Base-by-base conservation (phyloP, 1,284 basidiomycete species). In the Pseudozyma hubeiensis region DNA sequence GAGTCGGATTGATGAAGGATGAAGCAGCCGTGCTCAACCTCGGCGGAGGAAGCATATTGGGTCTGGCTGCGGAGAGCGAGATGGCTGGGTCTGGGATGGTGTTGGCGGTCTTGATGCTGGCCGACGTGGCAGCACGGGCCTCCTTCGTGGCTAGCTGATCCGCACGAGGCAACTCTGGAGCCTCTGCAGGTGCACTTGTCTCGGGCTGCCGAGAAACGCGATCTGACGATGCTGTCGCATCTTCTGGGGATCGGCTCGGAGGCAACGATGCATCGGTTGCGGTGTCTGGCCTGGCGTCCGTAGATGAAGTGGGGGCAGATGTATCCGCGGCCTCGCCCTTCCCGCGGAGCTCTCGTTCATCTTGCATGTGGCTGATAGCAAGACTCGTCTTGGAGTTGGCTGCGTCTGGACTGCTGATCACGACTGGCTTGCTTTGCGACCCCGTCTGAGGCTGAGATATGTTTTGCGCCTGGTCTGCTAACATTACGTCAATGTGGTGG, bases 81-180 rank as follows among this genome's bases (percentile, higher is more conserved):
- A 73, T 57, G 4, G 70, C 70, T 35, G 70, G 70, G 47, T 73
- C 70, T 19, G 64, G 70, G 45, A 73, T 73, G 35, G 61, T 68
- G 44, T 67, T 73, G 53, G 70, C 35, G 17, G 45, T 57, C 37
- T 73, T 73, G 61, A 61, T 56, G 53, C 44, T 65, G 24, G 24
- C 40, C 9, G 53, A 49, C 29, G 24, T 40, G 13, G 53, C 49
- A 39, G 61, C 52, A 51, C 70, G 70, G 58, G 29, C 56, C 57
- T 73, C 70, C 31, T 58, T 67, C 14, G 57, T 41, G 13, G 56
- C 30, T 7, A 58, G 19, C 8, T 45, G 56, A 5, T 13, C 30
- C 7, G 31, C 34, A 19, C 35, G 55, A 39, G 53, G n/a, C 9
- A 31, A 7, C 8, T 11, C n/a, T 24, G 52, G 54, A 43, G 56